Conservation (phyloP, 108 stramenopile species). For the Skeletonema grethae region DNA sequence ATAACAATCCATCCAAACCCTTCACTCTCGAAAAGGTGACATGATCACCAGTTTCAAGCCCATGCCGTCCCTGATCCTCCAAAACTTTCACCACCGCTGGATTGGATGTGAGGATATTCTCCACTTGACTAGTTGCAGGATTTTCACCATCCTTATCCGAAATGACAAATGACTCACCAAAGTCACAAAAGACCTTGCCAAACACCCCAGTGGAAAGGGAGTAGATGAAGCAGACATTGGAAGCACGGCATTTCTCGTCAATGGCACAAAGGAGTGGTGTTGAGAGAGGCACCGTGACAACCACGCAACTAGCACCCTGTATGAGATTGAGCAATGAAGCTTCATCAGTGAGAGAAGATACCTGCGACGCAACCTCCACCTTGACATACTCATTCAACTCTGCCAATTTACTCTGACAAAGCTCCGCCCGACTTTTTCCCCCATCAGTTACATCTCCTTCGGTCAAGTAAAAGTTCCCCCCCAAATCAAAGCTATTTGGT, state of each 20-base stretch:
- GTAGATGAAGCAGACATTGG: slow-evolving; percentile 75
- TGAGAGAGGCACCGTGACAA: slow-evolving; percentile 76
- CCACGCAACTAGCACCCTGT: slow-evolving; percentile 55
- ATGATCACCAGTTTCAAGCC: slow-evolving; percentile 92
- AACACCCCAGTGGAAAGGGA: slow-evolving; percentile 84
- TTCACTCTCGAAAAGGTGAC: slow-evolving; percentile 90
- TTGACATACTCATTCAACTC: slow-evolving; percentile 88
- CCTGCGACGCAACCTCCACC: slow-evolving; percentile 62
- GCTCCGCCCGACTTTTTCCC: slow-evolving; percentile 57
- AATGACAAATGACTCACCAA: slow-evolving; percentile 89
- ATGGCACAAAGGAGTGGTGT: slow-evolving; percentile 62
- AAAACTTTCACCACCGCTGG: slow-evolving; percentile 92
- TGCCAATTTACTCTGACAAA: slow-evolving; percentile 64
- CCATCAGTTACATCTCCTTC: slow-evolving; percentile 40
- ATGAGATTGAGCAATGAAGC: slow-evolving; percentile 57
- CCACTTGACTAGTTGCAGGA: slow-evolving; percentile 87
- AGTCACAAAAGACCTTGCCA: slow-evolving; percentile 95
- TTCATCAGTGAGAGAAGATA: slow-evolving; percentile 53
- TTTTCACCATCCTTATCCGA: slow-evolving; percentile 93
- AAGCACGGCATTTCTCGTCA: slow-evolving; percentile 76
- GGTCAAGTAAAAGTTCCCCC: slow-evolving; percentile 85
- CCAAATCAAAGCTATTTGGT: slow-evolving; percentile 75
- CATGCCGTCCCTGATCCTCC: slow-evolving; percentile 97
- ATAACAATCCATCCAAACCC: slow-evolving; percentile 73
- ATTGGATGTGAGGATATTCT: slow-evolving; percentile 78